A percentile compares a stretch with the other conserved stretches of the same genome.
Conservation (phyloP, 805 yeast species). For the Starmerella floris region DNA sequence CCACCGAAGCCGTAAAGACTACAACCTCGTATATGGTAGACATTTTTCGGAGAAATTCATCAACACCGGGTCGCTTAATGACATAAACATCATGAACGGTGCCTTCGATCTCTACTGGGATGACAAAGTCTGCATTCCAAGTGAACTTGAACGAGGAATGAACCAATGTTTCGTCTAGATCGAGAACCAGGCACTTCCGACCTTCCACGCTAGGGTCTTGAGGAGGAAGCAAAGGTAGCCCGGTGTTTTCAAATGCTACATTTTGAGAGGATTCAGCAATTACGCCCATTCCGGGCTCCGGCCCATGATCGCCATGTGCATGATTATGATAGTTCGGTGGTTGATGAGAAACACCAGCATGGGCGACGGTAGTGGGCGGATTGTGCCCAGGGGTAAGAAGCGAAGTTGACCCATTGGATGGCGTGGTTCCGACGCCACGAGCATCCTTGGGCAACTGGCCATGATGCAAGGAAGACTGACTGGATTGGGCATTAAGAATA, state of each 20-base stretch:
- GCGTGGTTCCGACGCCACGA: no score
- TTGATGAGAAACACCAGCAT: no score
- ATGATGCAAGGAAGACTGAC: no score
- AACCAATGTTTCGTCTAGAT: slow-evolving; percentile 89
- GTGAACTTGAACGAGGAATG: slow-evolving; percentile 89
- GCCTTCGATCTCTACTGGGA: slow-evolving; percentile 92
- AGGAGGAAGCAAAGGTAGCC: slow-evolving; percentile 23
- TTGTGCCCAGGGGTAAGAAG: no score
- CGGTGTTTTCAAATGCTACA: no score
- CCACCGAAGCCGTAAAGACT: slow-evolving; percentile 90
- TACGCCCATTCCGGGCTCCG: no score
- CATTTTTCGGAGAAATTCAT: slow-evolving; percentile 70
- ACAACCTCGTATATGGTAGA: slow-evolving; percentile 88
- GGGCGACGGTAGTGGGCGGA: no score
- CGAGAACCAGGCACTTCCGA: slow-evolving; percentile 79
- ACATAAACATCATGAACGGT: slow-evolving; percentile 90
- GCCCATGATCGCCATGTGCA: no score
- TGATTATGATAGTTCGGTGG: no score
- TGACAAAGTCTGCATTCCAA: slow-evolving; percentile 87
- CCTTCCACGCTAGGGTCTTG: slow-evolving; percentile 23
- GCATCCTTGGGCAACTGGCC: no score
- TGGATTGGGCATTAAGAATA: neutral
- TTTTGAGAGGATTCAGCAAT: no score
- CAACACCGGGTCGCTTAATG: slow-evolving; percentile 95
- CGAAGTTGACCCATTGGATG: no score